Evolutionary conservation across 2,329 filamentous ascomycete species (phyloP).

Genomic region (Mariannaea sp.): DNA sequence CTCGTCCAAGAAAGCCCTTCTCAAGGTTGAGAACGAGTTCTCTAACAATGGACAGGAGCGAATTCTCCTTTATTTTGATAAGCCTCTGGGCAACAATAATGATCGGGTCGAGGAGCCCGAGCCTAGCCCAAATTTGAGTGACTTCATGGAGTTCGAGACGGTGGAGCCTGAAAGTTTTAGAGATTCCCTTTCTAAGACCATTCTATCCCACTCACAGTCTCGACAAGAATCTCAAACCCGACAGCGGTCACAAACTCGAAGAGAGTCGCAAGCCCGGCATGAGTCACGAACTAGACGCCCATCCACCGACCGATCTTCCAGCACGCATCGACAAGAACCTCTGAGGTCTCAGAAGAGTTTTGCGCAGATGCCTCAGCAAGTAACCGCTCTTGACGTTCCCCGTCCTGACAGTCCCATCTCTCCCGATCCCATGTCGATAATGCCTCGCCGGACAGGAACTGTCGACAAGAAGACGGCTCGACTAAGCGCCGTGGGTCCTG

Average conservation of each 20-base stretch:
- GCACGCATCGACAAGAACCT: slow-evolving; percentile 18
- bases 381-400: slow-evolving; percentile 39
- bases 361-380: slow-evolving; percentile 13
- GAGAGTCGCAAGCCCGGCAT: too few species aligned
- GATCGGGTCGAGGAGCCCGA: slow-evolving; percentile 36
- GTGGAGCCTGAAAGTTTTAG: slow-evolving; percentile 30
- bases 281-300: slow-evolving; percentile 25
- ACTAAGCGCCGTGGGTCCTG: slow-evolving; percentile 41
- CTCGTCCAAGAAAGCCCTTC: slow-evolving; percentile 19
- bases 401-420: slow-evolving; percentile 50
- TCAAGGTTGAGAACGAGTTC: slow-evolving; percentile 15
- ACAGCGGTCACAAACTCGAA: too few species aligned
- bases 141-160: slow-evolving; percentile 45
- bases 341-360: slow-evolving; percentile 15
- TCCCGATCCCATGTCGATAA: slow-evolving; percentile 39
- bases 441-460: slow-evolving; percentile 29
- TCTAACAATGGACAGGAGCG: slow-evolving; percentile 31
- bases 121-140: slow-evolving; percentile 46
- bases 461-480: slow-evolving; percentile 49
- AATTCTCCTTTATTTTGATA: slow-evolving; percentile 40
- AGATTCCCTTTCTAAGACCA: slow-evolving; percentile 26
- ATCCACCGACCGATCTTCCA: slow-evolving; percentile 16
- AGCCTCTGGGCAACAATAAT: slow-evolving; percentile 29
- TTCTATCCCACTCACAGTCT: too few species aligned
- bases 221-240: too few species aligned